phyloP scores from a whole-genome alignment of 352 stramenopile species.

The Phytophthora syringae region DNA sequence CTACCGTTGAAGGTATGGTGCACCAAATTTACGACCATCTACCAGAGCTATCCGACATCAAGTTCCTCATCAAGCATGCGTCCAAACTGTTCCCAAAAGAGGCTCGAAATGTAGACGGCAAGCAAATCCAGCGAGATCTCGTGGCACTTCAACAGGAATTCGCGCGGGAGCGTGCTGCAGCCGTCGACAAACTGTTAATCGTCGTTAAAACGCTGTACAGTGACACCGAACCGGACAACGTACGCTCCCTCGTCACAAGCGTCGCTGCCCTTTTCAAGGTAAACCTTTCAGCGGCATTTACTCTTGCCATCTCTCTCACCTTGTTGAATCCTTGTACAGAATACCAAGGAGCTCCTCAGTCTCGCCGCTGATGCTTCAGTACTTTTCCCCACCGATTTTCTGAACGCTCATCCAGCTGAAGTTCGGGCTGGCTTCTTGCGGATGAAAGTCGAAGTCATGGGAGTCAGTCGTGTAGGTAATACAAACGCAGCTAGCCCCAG shows the following conservation, averaged over 20 bases:
- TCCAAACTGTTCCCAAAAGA: conserved; percentile 70
- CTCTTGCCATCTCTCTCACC: background rate
- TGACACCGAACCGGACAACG: conserved; percentile 78
- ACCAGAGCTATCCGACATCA: conserved; percentile 70
- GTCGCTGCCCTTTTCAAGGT: conserved; percentile 84
- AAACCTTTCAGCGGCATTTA: background rate
- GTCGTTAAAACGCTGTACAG: conserved; percentile 75
- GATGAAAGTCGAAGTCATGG: conserved; percentile 58
- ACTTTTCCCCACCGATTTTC: conserved; percentile 84
- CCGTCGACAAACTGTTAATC: conserved; percentile 70
- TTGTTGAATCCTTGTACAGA: conserved; percentile 35
- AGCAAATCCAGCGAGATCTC: conserved; percentile 59
- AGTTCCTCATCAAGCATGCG: conserved; percentile 85
- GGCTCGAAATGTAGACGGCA: conserved; percentile 69
- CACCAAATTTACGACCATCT: conserved; percentile 84
- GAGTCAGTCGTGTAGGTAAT: conserved; percentile 13
- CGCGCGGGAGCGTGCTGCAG: conserved; percentile 57
- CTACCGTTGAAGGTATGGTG: conserved; percentile 80
- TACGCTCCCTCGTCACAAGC: conserved; percentile 54
- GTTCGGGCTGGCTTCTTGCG: conserved; percentile 67
- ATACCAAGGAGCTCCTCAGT: conserved; percentile 87
- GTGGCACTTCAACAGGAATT: conserved; percentile 74
- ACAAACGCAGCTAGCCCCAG: background rate
- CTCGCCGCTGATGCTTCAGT: conserved; percentile 75
- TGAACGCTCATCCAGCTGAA: conserved; percentile 65